Conservation (phyloP, 768 basidiomycete species). For the Leucogyrophana mollusca region DNA sequence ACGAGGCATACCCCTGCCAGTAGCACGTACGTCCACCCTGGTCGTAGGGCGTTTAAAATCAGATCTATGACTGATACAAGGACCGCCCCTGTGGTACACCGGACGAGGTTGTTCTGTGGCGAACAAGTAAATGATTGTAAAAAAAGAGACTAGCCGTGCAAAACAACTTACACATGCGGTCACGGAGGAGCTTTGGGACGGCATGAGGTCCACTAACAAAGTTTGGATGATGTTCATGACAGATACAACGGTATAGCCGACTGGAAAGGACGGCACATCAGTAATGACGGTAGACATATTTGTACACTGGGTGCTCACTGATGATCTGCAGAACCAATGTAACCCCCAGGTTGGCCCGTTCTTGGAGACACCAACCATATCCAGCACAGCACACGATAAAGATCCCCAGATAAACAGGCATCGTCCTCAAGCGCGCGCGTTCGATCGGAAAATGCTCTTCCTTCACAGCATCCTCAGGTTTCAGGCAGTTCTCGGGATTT, state of each 20-base stretch:
- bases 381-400: constrained; percentile 39
- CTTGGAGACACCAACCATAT: constrained; percentile 56
- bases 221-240: constrained; percentile 57
- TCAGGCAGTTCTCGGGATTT: constrained; percentile 21
- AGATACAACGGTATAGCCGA: constrained; percentile 44
- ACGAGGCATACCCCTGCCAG: constrained; percentile 45
- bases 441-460: constrained; percentile 53
- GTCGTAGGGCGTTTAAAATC: constrained; percentile 51
- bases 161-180: constrained; percentile 58
- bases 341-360: constrained; percentile 42
- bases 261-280: constrained; percentile 26
- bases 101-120: constrained; percentile 63
- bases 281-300: not conserved
- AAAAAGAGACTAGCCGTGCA: not conserved
- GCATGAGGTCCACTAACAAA: constrained; percentile 59
- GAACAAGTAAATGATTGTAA: not conserved
- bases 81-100: constrained; percentile 56
- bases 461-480: constrained; percentile 18
- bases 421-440: constrained; percentile 46
- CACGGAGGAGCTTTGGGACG: constrained; percentile 55
- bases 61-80: constrained; percentile 59
- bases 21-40: constrained; percentile 67
- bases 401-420: constrained; percentile 40
- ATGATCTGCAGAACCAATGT: constrained; percentile 47
- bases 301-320: constrained; percentile 27